Evolutionary conservation across 1,284 basidiomycete genomes (phyloP).

Genomic region (Microbotryum lychnidis-dioicae): DNA sequence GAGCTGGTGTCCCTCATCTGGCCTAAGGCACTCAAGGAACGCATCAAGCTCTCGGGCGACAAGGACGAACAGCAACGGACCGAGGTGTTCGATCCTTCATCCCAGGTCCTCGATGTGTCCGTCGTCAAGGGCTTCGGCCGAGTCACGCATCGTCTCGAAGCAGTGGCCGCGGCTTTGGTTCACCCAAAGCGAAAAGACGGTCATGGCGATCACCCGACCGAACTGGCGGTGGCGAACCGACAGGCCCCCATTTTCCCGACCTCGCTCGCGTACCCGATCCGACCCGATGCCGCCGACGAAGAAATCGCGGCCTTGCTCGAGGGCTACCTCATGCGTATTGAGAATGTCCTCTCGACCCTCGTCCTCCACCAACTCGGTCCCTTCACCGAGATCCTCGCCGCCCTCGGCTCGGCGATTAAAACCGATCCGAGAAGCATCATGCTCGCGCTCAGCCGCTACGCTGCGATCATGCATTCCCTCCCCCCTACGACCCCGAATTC

Average conservation of each 20-base stretch:
- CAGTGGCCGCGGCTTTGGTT: slow-evolving; percentile 14
- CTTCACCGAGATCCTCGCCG: slow-evolving; percentile 33
- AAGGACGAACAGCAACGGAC: slow-evolving; percentile 52
- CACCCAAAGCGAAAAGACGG: slow-evolving; percentile 9
- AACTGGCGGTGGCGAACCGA: slow-evolving; percentile 43
- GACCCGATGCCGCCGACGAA: slow-evolving; percentile 62
- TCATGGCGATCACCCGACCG: slow-evolving; percentile 2
- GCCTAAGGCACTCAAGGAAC: slow-evolving; percentile 64
- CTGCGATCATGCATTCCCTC: slow-evolving; percentile 8
- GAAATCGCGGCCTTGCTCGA: slow-evolving; percentile 69
- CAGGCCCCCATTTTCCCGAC: slow-evolving; percentile 46
- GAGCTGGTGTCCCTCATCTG: slow-evolving; percentile 80
- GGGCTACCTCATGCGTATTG: slow-evolving; percentile 53
- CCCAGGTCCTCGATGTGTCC: slow-evolving; percentile 26
- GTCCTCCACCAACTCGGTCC: slow-evolving; percentile 35
- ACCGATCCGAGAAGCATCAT: slow-evolving; percentile 27
- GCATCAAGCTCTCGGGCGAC: slow-evolving; percentile 38
- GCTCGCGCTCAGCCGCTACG: slow-evolving; percentile 25
- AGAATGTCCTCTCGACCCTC: slow-evolving; percentile 66
- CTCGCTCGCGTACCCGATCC: slow-evolving; percentile 61
- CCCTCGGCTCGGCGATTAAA: slow-evolving; percentile 29
- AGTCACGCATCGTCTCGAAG: slow-evolving; percentile 28
- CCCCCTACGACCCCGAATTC: too few species aligned
- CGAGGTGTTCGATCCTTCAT: slow-evolving; percentile 41
- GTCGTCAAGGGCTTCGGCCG: slow-evolving; percentile 24